phyloP scores from a whole-genome alignment of 2,329 filamentous ascomycete species.

The Tetracladium maxilliforme region DNA sequence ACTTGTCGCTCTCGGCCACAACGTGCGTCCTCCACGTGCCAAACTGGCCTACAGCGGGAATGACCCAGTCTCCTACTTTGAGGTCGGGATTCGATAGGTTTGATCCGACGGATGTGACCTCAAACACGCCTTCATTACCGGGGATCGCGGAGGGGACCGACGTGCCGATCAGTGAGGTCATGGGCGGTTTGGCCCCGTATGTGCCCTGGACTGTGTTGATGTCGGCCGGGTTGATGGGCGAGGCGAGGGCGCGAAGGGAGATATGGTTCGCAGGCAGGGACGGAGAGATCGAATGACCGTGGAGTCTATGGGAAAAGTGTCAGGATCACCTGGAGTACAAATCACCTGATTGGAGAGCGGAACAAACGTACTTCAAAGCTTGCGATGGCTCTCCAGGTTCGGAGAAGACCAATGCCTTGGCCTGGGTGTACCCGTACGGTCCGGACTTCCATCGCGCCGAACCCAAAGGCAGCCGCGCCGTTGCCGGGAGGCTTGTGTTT shows the following conservation, averaged over 20 bases:
- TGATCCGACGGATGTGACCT: slow-evolving; percentile 60
- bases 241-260: slow-evolving; percentile 76
- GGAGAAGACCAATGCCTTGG: slow-evolving; percentile 66
- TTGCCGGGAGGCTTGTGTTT: slow-evolving; percentile 4
- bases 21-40: slow-evolving; percentile 95
- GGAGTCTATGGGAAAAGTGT: too few relatives aligned
- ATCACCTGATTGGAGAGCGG: too few relatives aligned
- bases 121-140: slow-evolving; percentile 88
- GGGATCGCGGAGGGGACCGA: slow-evolving; percentile 60
- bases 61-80: slow-evolving; percentile 78
- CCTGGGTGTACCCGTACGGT: slow-evolving; percentile 68
- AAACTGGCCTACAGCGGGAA: slow-evolving; percentile 69
- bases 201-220: slow-evolving; percentile 97
- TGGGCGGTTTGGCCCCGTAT: slow-evolving; percentile 74
- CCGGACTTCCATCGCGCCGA: slow-evolving; percentile 34
- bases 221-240: slow-evolving; percentile 92
- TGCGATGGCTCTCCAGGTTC: slow-evolving; percentile 62
- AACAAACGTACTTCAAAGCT: slow-evolving; percentile 43
- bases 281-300: slow-evolving; percentile 65
- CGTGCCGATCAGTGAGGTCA: slow-evolving; percentile 65
- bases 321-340: too few relatives aligned
- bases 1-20: slow-evolving; percentile 40
- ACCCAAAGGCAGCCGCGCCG: too few relatives aligned
- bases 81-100: slow-evolving; percentile 34
- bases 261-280: slow-evolving; percentile 50